Base-by-base conservation (phyloP, 805 yeast genomes). In the Brettanomyces sp. region DNA sequence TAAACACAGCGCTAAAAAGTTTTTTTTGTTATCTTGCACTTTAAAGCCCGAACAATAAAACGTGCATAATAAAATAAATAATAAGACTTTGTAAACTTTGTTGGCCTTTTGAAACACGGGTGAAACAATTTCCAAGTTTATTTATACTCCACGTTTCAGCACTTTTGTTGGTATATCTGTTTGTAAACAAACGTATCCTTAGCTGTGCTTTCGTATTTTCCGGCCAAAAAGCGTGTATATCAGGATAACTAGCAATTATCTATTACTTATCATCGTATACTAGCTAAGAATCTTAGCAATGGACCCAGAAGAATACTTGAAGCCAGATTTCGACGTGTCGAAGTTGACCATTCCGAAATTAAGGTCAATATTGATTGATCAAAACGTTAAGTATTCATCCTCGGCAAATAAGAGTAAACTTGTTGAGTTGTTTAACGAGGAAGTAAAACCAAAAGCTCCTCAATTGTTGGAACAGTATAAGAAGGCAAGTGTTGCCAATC, bases 371-470 rank as follows among this genome's bases (percentile, higher is more conserved):
- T 68, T 91, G 45, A 63, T 70, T 11, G 80, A 76, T 46, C 75
- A 87, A 57, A 71, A 75, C n/a, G 68, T 90, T n/a, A 61, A 64
- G 1, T 81, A 72, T 57, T 73, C 84, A 0, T 67, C 83, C 1
- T 68, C 73, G 41, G 82, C 89, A 5, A 85, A 81, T 58, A 91
- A 91, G 61, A 64, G 75, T 5, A 79, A 77, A 11, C 69, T 89
- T 47, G 62, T 88, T 2, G 64, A 66, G n/a, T 56, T 82, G n/a
- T 86, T 80, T 63, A 66, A 74, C n/a, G 60, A 67, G 4, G 60
- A 79, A 6, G 65, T 86, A 43, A 66, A 65, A 13, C 79, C 85
- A 2, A 63, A 67, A 9, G 67, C 83, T 2, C 63, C 65, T 0
- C 54, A 62, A 39, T 60, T 76, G 35, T 63, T 76, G 45, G 59